Percentiles rank a stretch among this genome's conserved stretches.
Evolutionary conservation across 75 land plant species (phyloP).

Genomic region (Chamaecyparis obtusa): DNA sequence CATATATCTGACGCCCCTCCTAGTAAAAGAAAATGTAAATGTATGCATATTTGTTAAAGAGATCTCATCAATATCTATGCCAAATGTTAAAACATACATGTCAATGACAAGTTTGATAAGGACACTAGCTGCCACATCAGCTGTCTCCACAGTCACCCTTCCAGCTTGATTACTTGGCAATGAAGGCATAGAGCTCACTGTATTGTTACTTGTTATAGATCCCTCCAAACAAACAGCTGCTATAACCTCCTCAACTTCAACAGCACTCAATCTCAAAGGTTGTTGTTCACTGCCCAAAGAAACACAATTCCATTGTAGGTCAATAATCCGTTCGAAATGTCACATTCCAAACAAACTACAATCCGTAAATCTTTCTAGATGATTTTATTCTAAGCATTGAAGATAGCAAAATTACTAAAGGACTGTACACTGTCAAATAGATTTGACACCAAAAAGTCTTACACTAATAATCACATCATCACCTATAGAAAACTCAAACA

Average conservation of each 20-base stretch:
- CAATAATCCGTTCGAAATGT: background rate
- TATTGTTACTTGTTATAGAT: constrained; percentile 38
- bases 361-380: background rate
- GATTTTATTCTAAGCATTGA: background rate
- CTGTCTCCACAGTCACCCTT: constrained; percentile 49
- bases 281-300: constrained; percentile 87
- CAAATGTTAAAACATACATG: constrained; percentile 64
- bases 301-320: background rate
- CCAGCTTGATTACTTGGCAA: constrained; percentile 57
- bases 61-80: background rate
- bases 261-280: constrained; percentile 82
- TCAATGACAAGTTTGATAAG: constrained; percentile 97
- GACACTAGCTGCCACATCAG: constrained; percentile 97
- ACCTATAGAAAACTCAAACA: background rate
- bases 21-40: background rate
- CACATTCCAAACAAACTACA: background rate
- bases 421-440: background rate
- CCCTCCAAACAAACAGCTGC: constrained; percentile 88
- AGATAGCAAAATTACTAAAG: background rate
- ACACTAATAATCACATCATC: background rate
- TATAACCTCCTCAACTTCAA: constrained; percentile 89
- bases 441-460: constrained; percentile 1
- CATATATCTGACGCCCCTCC: background rate
- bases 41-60: background rate
- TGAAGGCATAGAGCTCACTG: constrained; percentile 38